Base-by-base conservation (phyloP, 192 early-diverging fungal genomes). In the Coemansia sp. region DNA sequence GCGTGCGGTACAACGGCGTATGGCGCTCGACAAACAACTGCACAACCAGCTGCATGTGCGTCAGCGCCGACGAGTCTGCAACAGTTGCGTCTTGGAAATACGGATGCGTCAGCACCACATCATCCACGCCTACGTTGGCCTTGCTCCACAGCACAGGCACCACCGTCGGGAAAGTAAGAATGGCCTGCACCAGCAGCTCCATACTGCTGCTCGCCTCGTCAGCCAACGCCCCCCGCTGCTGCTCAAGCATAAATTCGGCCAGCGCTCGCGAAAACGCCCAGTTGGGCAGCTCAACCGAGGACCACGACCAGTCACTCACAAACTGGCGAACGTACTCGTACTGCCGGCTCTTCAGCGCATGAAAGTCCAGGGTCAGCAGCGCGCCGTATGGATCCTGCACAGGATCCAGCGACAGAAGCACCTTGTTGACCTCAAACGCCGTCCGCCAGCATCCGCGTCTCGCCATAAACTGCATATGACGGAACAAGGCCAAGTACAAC, bases 381-480 rank as follows among this genome's bases (percentile, higher is more conserved):
- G 86, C 83, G 7, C 91, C 85, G 4, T 92, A 76, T 9, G 93
- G 91, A 58, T 97, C 95, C 10, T 76, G 73, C 27, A 70, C 72
- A 3, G 91, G 90, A 64, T 93, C 92, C 55, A 95, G 75, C 62
- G 73, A 70, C 59, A 85, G 65, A 35, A 92, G 76, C 10, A 91
- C 74, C 76, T 92, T 97, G 52, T 90, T 86, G 50, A 94, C 88
- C 75, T 95, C 95, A 62, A 94, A 88, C 18, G 90, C 87, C 19
- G 95, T 97, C 36, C 92, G 73, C 95, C 95, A 97, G 73, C 93
- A 95, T 12, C 95, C 94, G 48, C 90, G 82, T n/a, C 93, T 82
- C 21, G 88, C 83, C 62, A 94, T 64, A 63, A 89, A 93, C 68
- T 89, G 86, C 50, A 95, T 87, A 36, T 97, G 93, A 11, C 91